Evolutionary conservation across 2,329 filamentous ascomycete genomes (phyloP), one percentile per base, ranked within the genome.

Genomic region (Exserohilum turcica): DNA sequence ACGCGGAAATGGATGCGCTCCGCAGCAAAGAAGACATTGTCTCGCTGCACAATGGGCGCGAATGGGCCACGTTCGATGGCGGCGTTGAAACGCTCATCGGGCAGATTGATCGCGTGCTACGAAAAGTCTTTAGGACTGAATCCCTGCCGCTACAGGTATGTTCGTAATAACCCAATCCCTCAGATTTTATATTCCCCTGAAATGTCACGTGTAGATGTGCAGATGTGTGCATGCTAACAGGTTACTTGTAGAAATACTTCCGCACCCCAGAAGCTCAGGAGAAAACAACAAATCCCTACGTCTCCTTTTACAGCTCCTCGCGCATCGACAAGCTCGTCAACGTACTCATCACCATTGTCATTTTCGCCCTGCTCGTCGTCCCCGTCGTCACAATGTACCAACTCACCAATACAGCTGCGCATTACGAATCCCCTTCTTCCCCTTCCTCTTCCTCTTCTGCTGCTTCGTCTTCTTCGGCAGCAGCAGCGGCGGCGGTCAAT

Each of bases 361-460:
- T 79, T 40, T 77, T 78, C 61, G 64, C 74, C 10, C 65, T 78
- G 2, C 66, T 78, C 0, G 67, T 77, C 1, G 59, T 77, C 7
- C 77, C 77, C 0, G 74, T 78, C 6, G 61, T 77, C 5, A 68
- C 68, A 4, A 70, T 78, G 68, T 78, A 77, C 54, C 57, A 71
- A 24, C 53, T 78, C 0, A 74, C 75, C 2, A 65, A 63, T 37
- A 56, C 58, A 1, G 56, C 45, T 3, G 31, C 51, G 1, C 37
- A 51, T n/a, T 7, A 29, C 1, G 53, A 39, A 6, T 16, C 46
- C 0, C 31, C 38, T 3, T 7, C 56, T 6, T 32, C 46, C 2
- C 39, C 45, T 12, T n/a, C n/a, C n/a, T n/a, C n/a, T n/a, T n/a
- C n/a, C n/a, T n/a, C n/a, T n/a, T n/a, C n/a, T n/a, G n/a, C n/a